These are phyloP conservation scores for Asterophora parasitica DNA, from an alignment of 768 basidiomycete genomes.

Conservation along the genomic window DNA sequence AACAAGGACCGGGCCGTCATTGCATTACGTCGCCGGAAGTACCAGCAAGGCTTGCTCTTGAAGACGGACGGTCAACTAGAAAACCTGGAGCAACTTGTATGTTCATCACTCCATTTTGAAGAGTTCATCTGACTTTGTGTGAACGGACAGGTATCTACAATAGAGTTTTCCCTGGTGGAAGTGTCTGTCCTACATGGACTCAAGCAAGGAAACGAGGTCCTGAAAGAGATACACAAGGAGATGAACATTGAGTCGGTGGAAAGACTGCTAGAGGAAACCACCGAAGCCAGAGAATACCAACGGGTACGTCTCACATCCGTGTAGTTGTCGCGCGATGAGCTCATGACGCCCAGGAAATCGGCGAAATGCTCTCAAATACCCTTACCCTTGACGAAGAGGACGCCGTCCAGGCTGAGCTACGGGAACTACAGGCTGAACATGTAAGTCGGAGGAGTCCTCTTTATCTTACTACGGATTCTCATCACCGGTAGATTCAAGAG, in stretches of 20 bases:
- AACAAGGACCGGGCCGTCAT: slow-evolving; percentile 85
- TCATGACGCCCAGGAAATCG: slow-evolving; percentile 70
- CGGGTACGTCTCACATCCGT: slow-evolving; percentile 41
- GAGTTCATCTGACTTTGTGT: neutral
- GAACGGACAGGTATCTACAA: slow-evolving; percentile 77
- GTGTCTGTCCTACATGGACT: slow-evolving; percentile 89
- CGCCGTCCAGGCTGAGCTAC: slow-evolving; percentile 81
- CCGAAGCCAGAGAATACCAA: slow-evolving; percentile 91
- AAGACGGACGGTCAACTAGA: slow-evolving; percentile 91
- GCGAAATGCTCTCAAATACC: slow-evolving; percentile 76
- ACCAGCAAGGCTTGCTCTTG: slow-evolving; percentile 80
- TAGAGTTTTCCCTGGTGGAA: slow-evolving; percentile 95
- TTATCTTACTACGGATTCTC: neutral
- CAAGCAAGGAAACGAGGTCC: slow-evolving; percentile 87
- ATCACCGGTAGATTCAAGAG: slow-evolving; percentile 25
- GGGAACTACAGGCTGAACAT: slow-evolving; percentile 57
- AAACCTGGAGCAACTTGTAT: slow-evolving; percentile 82
- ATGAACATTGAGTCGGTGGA: slow-evolving; percentile 93
- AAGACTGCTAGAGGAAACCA: slow-evolving; percentile 87
- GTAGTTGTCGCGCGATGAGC: neutral
- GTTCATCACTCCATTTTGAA: slow-evolving; percentile 20
- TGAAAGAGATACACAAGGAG: slow-evolving; percentile 92
- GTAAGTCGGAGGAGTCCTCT: slow-evolving; percentile 33
- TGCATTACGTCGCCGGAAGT: slow-evolving; percentile 87
- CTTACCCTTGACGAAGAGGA: slow-evolving; percentile 91